Percentiles rank a stretch among this genome's conserved stretches.
Conservation (phyloP, 2,329 filamentous ascomycete genomes). For the Tolypocladium tropicale region DNA sequence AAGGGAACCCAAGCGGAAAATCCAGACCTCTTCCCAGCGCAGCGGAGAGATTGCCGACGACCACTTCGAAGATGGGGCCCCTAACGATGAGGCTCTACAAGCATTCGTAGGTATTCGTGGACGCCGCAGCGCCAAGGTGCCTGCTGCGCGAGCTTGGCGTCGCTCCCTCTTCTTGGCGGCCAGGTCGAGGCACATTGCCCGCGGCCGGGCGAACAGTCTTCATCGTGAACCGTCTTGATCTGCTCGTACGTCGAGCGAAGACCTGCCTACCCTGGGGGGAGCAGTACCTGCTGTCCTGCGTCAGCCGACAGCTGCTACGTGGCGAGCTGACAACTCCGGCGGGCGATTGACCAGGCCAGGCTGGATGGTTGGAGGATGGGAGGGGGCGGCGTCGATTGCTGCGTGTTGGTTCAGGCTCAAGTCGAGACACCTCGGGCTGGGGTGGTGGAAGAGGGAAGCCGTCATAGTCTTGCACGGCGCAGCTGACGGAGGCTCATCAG, state of each 20-base stretch:
- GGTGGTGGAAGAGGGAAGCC: neutral
- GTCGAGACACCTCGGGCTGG: neutral
- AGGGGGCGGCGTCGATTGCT: neutral
- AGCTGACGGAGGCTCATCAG: neutral
- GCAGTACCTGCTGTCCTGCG: neutral
- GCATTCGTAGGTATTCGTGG: too few species aligned
- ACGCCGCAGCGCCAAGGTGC: neutral
- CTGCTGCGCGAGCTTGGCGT: neutral
- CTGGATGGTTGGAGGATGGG: neutral
- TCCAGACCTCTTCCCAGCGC: neutral
- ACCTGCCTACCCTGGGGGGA: neutral
- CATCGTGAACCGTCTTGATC: neutral
- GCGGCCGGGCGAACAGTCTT: neutral
- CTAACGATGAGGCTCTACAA: neutral
- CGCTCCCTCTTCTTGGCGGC: neutral
- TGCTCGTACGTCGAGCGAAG: neutral
- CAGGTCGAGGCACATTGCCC: neutral
- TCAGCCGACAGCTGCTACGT: neutral
- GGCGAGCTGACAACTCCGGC: neutral
- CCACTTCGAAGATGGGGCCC: neutral
- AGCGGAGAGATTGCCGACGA: neutral
- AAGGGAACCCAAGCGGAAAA: neutral
- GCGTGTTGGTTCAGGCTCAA: neutral
- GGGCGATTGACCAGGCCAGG: neutral
- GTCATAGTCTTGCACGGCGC: too few species aligned